Evolutionary conservation across 139 green algal species (phyloP), one percentile per base, ranked within the genome.

Genomic region (Coccomyxa sp.): DNA sequence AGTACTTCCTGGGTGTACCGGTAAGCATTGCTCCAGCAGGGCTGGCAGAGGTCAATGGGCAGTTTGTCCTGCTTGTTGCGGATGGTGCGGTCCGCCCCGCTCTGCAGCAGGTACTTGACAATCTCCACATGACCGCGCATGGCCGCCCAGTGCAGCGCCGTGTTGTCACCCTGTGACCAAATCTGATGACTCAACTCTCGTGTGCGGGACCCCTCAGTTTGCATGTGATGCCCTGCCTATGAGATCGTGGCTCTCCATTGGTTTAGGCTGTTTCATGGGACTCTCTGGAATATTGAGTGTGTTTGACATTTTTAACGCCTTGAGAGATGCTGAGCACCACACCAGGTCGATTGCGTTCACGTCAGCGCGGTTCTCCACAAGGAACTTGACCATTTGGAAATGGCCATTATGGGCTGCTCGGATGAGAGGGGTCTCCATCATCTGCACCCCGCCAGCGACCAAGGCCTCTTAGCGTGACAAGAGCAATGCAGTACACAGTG

Each of bases 111-210:
- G 18, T 83, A 87, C 67, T 93, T 91, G 51, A 97, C 93, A 79
- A 98, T 95, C 88, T 98, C 96, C 76, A 98, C 96, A 85, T 98
- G 95, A 12, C 96, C 96, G 0, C 96, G 89, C 95, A 98, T 98
- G 58, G 94, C 90, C 0, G 95, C 93, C 96, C 96, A 98, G 88
- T 98, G 96, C 84, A 98, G 90, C 18, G 95, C 87, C 3, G 94
- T 96, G 93, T 98, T 98, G 82, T 98, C 95, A n/a, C 96, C 95
- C 91, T 96, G 92, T 32, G 80, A 38, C 21, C 30, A 81, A 74
- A 57, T 11, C 25, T 59, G 80, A 45, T 32, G 13, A 15, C 30
- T 78, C 3, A 7, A 51, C 38, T 51, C 38, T 82, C 27, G 27
- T 51, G 38, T 51, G 38, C 38, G 7, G 38, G 38, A 7, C 38